Evolutionary conservation across 306 rosid genomes (phyloP).

Genomic region (Vigna nakashimae): DNA sequence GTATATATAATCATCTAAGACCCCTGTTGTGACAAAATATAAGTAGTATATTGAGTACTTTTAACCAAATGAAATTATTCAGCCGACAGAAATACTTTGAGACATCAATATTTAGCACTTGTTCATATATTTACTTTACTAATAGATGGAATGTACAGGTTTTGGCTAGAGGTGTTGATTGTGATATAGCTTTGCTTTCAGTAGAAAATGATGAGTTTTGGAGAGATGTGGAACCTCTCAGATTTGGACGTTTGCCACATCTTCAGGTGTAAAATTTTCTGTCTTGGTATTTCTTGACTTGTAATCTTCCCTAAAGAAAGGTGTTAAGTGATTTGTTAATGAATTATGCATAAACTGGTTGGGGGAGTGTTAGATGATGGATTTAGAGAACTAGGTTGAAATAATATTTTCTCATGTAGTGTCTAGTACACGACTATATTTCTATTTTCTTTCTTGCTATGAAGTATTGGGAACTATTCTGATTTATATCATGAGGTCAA

Average conservation of each 20-base stretch:
- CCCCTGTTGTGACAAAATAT: too few relatives aligned
- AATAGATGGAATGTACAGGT: constrained; percentile 72
- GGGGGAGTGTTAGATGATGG: constrained; percentile 16
- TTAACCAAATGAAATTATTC: constrained; percentile 7
- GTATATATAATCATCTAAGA: neutral
- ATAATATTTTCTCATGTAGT: constrained; percentile 35
- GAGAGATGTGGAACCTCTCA: constrained; percentile 88
- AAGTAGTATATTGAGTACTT: neutral
- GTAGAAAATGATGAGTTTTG: constrained; percentile 93
- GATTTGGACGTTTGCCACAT: constrained; percentile 84
- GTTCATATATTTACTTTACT: constrained; percentile 43
- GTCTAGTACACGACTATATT: constrained; percentile 10
- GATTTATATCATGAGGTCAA: constrained; percentile 9
- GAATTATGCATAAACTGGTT: constrained; percentile 31
- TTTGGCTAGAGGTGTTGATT: constrained; percentile 91
- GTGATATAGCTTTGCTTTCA: constrained; percentile 96
- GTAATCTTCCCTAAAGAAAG: constrained; percentile 30
- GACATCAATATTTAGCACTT: constrained; percentile 17
- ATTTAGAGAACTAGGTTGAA: constrained; percentile 33
- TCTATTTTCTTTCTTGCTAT: constrained; percentile 21
- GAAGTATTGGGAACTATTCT: neutral
- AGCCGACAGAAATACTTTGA: constrained; percentile 10
- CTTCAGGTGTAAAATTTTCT: constrained; percentile 78
- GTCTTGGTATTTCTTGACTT: constrained; percentile 22
- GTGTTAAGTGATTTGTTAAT: constrained; percentile 26